Conservation (phyloP, 345 rosid species). For the Eucalyptus cladocalyx region DNA sequence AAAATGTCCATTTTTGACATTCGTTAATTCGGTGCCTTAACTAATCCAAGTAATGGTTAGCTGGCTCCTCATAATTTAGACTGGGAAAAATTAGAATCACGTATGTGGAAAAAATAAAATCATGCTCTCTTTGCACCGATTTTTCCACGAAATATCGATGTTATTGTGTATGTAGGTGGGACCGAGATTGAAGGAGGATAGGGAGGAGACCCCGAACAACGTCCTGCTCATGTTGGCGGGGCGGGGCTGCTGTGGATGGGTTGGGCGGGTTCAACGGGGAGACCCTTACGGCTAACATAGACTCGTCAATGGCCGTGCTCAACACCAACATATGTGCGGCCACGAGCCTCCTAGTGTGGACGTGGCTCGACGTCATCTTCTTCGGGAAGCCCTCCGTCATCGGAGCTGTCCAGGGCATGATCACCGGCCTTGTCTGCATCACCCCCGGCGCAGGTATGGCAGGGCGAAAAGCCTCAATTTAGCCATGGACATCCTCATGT, state of each 20-base stretch:
- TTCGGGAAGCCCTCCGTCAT: conserved; percentile 19
- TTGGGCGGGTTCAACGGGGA: conserved; percentile 38
- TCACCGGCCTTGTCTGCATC: conserved; percentile 32
- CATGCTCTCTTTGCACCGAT: neutral
- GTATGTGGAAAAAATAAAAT: neutral
- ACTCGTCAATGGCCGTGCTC: conserved; percentile 22
- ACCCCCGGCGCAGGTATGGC: conserved; percentile 21
- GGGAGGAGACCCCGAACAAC: conserved; percentile 15
- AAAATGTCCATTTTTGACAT: neutral
- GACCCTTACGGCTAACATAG: conserved; percentile 19
- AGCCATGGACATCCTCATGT: neutral
- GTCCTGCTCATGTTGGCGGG: conserved; percentile 20
- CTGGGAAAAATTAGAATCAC: neutral
- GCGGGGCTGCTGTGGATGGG: conserved; percentile 39
- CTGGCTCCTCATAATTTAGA: neutral
- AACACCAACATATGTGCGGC: conserved; percentile 31
- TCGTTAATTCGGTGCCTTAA: neutral
- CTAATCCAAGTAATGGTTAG: neutral
- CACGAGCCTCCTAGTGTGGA: conserved; percentile 24
- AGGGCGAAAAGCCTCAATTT: neutral
- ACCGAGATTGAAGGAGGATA: conserved; percentile 11
- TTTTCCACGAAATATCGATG: neutral
- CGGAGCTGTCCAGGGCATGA: conserved; percentile 31
- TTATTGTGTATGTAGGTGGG: conserved; percentile 8
- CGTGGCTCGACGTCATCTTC: conserved; percentile 8